phyloP scores from a whole-genome alignment of 2,329 filamentous ascomycete species.

The Escovopsis weberi region DNA sequence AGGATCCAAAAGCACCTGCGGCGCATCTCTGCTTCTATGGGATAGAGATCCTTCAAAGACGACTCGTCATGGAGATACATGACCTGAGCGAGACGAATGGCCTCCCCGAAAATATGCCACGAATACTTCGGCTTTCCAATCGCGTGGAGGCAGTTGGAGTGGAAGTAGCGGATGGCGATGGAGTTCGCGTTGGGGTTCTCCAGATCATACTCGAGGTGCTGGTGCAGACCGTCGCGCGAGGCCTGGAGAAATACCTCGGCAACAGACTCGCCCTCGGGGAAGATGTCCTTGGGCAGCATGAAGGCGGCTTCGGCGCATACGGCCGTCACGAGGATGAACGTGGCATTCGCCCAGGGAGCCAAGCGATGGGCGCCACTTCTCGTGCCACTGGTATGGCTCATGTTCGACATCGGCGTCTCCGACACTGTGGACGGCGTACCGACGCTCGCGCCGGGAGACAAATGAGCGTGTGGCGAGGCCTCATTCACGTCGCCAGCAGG shows the following conservation, averaged over 20 bases:
- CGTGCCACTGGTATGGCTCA: slow-evolving; percentile 2
- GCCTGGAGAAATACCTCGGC: slow-evolving; percentile 24
- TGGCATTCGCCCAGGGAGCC: slow-evolving; percentile 21
- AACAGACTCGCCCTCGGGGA: slow-evolving; percentile 22
- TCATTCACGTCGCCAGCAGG: slow-evolving; percentile 3
- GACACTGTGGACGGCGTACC: slow-evolving; percentile 4
- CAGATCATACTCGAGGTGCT: slow-evolving; percentile 26
- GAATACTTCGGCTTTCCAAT: slow-evolving; percentile 27
- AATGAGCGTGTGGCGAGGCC: slow-evolving; percentile 3
- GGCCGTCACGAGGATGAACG: slow-evolving; percentile 28
- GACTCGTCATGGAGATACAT: slow-evolving; percentile 29
- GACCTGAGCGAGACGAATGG: slow-evolving; percentile 25
- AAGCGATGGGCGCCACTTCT: slow-evolving; percentile 5
- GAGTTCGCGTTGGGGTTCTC: slow-evolving; percentile 28
- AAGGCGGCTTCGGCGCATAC: slow-evolving; percentile 28
- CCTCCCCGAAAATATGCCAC: slow-evolving; percentile 31
- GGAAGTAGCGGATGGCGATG: slow-evolving; percentile 28
- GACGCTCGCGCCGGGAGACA: slow-evolving; percentile 5
- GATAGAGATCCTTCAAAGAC: slow-evolving; percentile 18
- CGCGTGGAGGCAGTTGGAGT: slow-evolving; percentile 30
- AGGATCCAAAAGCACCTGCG: slow-evolving; percentile 24
- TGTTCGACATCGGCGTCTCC: slow-evolving; percentile 3
- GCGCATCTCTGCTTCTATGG: slow-evolving; percentile 24
- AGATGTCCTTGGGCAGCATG: slow-evolving; percentile 23
- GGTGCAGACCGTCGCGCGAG: slow-evolving; percentile 22